Percentiles rank a stretch among this genome's conserved stretches.
These are phyloP conservation scores for Pestalotiopsis sp. DNA, from an alignment of 2,329 filamentous ascomycete species.

Conservation along the genomic window DNA sequence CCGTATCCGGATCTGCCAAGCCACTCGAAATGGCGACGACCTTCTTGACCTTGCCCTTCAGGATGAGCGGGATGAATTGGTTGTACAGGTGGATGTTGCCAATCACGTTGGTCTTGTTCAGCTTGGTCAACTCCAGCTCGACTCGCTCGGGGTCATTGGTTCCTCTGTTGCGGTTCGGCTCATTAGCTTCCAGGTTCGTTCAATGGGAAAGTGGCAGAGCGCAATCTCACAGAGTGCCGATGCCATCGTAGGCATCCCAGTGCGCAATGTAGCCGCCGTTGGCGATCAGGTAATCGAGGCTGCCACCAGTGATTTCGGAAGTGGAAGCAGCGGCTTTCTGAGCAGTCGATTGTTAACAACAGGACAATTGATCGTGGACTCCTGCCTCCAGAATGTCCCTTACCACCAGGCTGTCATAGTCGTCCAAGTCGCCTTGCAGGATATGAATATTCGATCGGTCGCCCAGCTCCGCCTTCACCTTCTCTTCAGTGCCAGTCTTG, in stretches of 20 bases:
- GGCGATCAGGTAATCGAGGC: slow-evolving; percentile 55
- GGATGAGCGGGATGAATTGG: slow-evolving; percentile 53
- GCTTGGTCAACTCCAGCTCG: slow-evolving; percentile 13
- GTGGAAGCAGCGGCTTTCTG: slow-evolving; percentile 28
- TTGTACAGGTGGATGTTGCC: slow-evolving; percentile 55
- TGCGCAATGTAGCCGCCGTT: slow-evolving; percentile 46
- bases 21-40: slow-evolving; percentile 53
- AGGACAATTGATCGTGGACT: no score
- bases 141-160: slow-evolving; percentile 10
- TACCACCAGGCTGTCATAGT: slow-evolving; percentile 39
- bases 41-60: slow-evolving; percentile 54
- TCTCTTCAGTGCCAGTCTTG: slow-evolving; percentile 45
- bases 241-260: slow-evolving; percentile 30
- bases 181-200: background rate
- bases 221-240: slow-evolving; percentile 41
- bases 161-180: background rate
- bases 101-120: slow-evolving; percentile 47
- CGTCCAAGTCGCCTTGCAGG: slow-evolving; percentile 47
- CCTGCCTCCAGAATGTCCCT: background rate
- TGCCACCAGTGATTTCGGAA: slow-evolving; percentile 37
- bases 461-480: slow-evolving; percentile 41
- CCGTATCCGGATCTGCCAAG: slow-evolving; percentile 40
- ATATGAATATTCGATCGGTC: slow-evolving; percentile 46
- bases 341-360: background rate
- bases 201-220: no score